These are phyloP conservation scores for Pholiota microspora DNA, from an alignment of 768 basidiomycete genomes.

Conservation along the genomic window DNA sequence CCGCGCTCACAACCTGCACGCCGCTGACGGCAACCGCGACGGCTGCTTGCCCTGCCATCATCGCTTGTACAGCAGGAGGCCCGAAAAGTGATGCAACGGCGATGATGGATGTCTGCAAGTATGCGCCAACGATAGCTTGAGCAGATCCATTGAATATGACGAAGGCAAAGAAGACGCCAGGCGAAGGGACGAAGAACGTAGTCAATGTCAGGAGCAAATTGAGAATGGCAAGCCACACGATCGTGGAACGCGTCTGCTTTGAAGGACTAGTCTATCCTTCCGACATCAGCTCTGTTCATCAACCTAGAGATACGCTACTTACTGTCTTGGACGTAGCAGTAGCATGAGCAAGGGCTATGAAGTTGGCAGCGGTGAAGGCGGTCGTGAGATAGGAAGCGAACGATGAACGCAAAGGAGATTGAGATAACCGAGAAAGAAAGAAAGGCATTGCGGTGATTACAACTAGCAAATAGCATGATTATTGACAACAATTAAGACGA, in stretches of 20 bases:
- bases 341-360: conserved; percentile 72
- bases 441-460: conserved; percentile 86
- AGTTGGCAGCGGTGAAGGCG: conserved; percentile 61
- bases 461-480: conserved; percentile 41
- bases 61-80: conserved; percentile 62
- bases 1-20: conserved; percentile 69
- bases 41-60: conserved; percentile 85
- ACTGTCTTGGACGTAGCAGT: conserved; percentile 70
- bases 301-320: conserved; percentile 19
- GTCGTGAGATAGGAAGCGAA: conserved; percentile 70
- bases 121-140: conserved; percentile 65
- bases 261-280: conserved; percentile 55
- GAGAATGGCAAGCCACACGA: conserved; percentile 50
- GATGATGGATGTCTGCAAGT: conserved; percentile 74
- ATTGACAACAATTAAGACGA: neutral
- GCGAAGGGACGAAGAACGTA: conserved; percentile 53
- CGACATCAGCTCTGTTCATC: neutral
- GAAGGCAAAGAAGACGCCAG: conserved; percentile 63
- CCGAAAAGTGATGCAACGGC: conserved; percentile 85
- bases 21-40: conserved; percentile 79
- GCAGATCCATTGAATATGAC: conserved; percentile 57
- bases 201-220: conserved; percentile 62
- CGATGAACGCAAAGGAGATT: conserved; percentile 52
- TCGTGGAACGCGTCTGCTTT: conserved; percentile 49
- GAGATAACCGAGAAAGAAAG: conserved; percentile 67